Conservation (phyloP, 352 stramenopile species). For the Phytopythium vexans region DNA sequence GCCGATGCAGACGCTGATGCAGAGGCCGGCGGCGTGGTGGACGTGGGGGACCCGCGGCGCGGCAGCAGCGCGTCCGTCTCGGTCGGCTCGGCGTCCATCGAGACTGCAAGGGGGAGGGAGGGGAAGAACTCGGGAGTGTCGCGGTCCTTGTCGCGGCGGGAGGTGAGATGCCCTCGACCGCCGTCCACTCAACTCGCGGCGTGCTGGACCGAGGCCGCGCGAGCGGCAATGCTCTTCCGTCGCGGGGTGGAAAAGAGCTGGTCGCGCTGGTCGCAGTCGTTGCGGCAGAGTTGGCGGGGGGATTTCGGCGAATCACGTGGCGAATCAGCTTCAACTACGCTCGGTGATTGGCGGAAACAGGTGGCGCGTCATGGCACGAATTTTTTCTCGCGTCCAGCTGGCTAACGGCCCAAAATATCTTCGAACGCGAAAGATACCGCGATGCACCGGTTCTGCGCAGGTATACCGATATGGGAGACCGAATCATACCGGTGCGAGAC, state of each 20-base stretch:
- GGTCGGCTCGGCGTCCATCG: constrained; percentile 13
- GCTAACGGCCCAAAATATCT: not conserved
- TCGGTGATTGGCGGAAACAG: not conserved
- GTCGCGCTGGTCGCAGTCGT: no score
- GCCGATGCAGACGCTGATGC: not conserved
- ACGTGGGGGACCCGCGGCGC: constrained; percentile 1
- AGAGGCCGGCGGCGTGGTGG: constrained; percentile 8
- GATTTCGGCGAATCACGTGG: not conserved
- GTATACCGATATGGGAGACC: no score
- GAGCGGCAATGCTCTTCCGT: no score
- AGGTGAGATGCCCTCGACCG: no score
- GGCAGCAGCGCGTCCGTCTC: constrained; percentile 47
- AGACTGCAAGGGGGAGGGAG: not conserved
- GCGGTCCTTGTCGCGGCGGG: no score
- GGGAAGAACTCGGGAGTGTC: no score
- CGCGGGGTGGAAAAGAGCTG: no score
- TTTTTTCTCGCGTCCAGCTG: not conserved
- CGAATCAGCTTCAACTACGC: not conserved
- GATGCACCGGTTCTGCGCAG: no score
- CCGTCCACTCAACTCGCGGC: no score
- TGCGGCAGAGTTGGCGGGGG: not conserved
- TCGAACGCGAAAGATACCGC: no score
- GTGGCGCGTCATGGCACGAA: not conserved
- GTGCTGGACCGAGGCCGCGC: no score
- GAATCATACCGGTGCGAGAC: no score